Evolutionary conservation across 2,329 filamentous ascomycete genomes (phyloP), one percentile per base, ranked within the genome.

Genomic region (Ophiognomonia clavigignenti-juglandacearum): DNA sequence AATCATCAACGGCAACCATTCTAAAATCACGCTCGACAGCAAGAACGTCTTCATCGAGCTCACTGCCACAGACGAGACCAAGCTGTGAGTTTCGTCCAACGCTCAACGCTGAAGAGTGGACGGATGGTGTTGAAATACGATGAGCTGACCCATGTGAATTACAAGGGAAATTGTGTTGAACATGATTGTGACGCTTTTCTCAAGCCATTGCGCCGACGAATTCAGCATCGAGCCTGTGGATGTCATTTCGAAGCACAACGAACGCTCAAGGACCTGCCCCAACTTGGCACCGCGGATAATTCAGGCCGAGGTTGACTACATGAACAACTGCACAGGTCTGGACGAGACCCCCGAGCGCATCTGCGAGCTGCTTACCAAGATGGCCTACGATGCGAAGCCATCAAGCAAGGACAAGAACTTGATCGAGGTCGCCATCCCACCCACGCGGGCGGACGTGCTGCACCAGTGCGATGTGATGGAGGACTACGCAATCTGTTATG

Each of bases 401-500:
- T 93, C 89, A 1, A 69, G 75, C 45, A 77, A 79, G 52, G 77
- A 85, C 52, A 67, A 78, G 45, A 83, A 88, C 61, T 71, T 93
- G 41, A 74, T 95, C 51, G 85, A 95, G 59, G 83, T 97, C 23
- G 78, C 84, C 29, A 80, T 97, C 20, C 93, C 93, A 8, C 82
- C 91, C 26, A 97, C 91, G 39, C 82, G 93, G 53, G 92, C 93
- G 39, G 93, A 98, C 65, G 85, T 98, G 35, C 82, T 98, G 26
- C 93, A 98, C 67, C 87, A 96, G 63, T 95, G 90, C 59, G 93
- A 98, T 64, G 88, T 98, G 57, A 98, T 98, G 92, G 93, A 98
- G 71, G 95, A 98, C 63, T 84, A 95, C 18, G 93, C 90, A 34
- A 93, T 98, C 55, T 90, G 89, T 44, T 96, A 97, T 66, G 93